Base-by-base conservation (phyloP, 331 rosid species). In the Stylosanthes scabra region DNA sequence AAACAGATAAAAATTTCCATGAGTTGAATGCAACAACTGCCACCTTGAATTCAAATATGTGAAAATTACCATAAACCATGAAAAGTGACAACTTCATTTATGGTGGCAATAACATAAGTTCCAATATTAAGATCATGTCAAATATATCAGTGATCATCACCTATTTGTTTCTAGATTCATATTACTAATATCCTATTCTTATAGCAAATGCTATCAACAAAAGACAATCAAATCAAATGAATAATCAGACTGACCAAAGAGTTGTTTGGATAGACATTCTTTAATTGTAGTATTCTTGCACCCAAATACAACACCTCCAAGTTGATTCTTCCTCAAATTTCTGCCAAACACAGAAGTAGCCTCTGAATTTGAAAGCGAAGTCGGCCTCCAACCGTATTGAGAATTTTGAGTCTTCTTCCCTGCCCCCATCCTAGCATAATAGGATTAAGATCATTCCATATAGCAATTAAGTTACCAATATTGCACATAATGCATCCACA, bases 231-330 rank as follows among this genome's bases (percentile, higher is more conserved):
- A 76, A 55, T 29, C 51, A 63, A 72, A 66, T 63, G 62, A 3
- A 63, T 69, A 69, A 49, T 59, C n/a, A n/a, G n/a, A 89, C 89
- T 41, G 52, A 94, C 96, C 98, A 83, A 94, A 94, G 41, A 94
- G 84, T 73, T 91, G 95, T 59, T 86, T 91, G 6, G 82, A 85
- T 15, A 91, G 86, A 59, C 97, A 91, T 68, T 94, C 97, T 56
- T 70, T 76, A 0, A 94, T 81, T 3, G 93, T 94, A 61, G 7
- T 12, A 12, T 75, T 79, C 82, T 71, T 94, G 87, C 93, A 85
- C 16, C 98, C 97, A 78, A 94, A 91, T 68, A 91, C 81, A 63
- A 89, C 95, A 6, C 95, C 87, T 12, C 98, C 98, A 71, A 94
- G 98, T 69, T 89, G 69, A 72, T 71, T 70, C 74, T 78, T 85